phyloP scores from a whole-genome alignment of 148 eudicot species.

The Selenicereus undatus region DNA sequence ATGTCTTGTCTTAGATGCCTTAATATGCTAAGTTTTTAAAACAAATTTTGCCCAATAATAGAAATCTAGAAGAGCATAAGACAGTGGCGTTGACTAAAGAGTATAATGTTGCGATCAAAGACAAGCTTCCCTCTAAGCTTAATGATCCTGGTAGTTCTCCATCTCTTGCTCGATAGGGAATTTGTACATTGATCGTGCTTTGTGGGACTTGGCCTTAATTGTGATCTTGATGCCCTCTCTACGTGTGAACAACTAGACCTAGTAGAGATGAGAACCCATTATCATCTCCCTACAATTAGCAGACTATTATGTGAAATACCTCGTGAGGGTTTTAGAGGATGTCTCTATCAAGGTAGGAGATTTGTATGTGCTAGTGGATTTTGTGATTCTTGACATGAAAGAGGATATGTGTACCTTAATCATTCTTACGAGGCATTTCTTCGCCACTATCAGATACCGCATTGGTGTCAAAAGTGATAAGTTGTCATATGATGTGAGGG shows the following conservation, averaged over 20 bases:
- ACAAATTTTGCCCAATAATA: too few relatives aligned
- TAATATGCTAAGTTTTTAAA: too few relatives aligned
- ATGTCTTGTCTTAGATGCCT: too few relatives aligned
- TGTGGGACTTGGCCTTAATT: background rate
- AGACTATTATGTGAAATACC: too few relatives aligned
- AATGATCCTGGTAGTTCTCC: too few relatives aligned
- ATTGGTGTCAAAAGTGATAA: too few relatives aligned
- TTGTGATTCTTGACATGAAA: background rate
- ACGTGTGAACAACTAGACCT: background rate
- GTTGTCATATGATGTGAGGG: too few relatives aligned
- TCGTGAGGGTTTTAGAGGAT: background rate
- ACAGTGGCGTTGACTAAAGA: too few relatives aligned
- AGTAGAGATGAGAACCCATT: background rate
- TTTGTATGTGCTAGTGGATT: background rate
- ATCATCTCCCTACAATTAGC: background rate
- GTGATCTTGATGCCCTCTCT: background rate
- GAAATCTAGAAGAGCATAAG: too few relatives aligned
- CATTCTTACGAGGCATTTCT: background rate
- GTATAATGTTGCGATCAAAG: too few relatives aligned
- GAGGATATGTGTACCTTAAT: background rate
- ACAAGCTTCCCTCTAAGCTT: too few relatives aligned
- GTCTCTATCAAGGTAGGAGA: background rate
- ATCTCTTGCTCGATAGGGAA: background rate
- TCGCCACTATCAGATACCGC: too few relatives aligned
- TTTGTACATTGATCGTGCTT: background rate